Evolutionary conservation across 1,284 basidiomycete species (phyloP), one percentile per base, ranked within the genome.

Genomic region (Neonothopanus nambi): DNA sequence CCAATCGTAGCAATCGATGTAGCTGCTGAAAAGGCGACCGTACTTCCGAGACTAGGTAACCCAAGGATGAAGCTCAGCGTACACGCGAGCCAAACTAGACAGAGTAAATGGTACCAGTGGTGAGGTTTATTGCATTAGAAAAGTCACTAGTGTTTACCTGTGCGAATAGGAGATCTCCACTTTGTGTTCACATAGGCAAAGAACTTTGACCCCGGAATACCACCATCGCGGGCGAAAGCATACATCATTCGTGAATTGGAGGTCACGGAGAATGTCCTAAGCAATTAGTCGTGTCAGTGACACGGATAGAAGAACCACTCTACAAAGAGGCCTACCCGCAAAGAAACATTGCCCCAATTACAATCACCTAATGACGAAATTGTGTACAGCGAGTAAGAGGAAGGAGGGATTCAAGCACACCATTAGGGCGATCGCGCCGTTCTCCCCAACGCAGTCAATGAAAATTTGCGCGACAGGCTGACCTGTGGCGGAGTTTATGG

Each of bases 241-340:
- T 84, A 90, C 83, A 87, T 87, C 87, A 90, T 90, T 1, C 89
- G 78, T 2, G 83, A 87, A 63, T 91, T 91, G 1, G 83, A 84
- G 0, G 87, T 89, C 38, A 91, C 69, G 0, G 86, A 89, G 69
- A 90, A 91, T 2, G 81, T 85, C 35, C 81, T 81, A 56, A 18
- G 18, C 37, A 23, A 42, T 24, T 15, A 12, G 36, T 40, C 30
- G 54, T 45, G 15, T n/a, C 18, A 40, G 20, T 17, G 3, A 15
- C 37, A 49, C 41, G 42, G 21, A 20, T 2, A 23, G 11, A 28
- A 26, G 41, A 18, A 35, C 26, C 15, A 13, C 8, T 15, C 5
- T 26, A 6, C 38, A 17, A 18, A 38, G 47, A 9, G 12, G 57
- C 75, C 44, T 51, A 80, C 74, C 85, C 85, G 67, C 85, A 87